Conservation (phyloP, 2,329 filamentous ascomycete species). For the Cyphellophora attinorum region DNA sequence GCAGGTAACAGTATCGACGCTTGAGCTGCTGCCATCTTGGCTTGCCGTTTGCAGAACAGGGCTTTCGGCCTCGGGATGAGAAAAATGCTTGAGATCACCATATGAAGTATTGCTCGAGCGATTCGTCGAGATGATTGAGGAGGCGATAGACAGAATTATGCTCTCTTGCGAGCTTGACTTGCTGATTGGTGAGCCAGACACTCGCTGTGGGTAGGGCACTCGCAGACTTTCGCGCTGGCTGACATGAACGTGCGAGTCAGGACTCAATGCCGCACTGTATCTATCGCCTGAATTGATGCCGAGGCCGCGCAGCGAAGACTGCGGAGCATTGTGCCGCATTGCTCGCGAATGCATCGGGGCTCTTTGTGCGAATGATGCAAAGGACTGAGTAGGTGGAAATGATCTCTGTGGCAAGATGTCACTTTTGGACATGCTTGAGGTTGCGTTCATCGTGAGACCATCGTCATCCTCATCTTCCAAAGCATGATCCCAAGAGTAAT, state of each 20-base stretch:
- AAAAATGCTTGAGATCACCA: conserved; percentile 25
- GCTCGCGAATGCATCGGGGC: no score
- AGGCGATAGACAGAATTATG: conserved; percentile 40
- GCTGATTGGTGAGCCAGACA: conserved; percentile 42
- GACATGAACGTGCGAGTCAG: no score
- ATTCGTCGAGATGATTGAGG: conserved; percentile 37
- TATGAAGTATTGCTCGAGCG: conserved; percentile 35
- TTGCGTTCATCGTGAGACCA: background rate
- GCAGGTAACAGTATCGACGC: background rate
- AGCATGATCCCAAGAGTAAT: conserved; percentile 18
- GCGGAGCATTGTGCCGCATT: background rate
- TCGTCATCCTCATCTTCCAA: conserved; percentile 9
- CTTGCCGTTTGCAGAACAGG: background rate
- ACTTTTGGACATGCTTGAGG: background rate
- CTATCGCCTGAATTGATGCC: background rate
- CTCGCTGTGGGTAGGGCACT: background rate
- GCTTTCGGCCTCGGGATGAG: background rate
- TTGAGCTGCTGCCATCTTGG: background rate
- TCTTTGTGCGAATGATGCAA: background rate
- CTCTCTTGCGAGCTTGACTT: conserved; percentile 50
- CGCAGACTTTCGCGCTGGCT: background rate
- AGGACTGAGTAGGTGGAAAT: background rate
- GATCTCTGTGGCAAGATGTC: background rate
- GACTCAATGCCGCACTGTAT: no score
- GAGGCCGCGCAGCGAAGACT: background rate